Evolutionary conservation across 1,284 basidiomycete species (phyloP).

Genomic region (Cryptococcus sp.): DNA sequence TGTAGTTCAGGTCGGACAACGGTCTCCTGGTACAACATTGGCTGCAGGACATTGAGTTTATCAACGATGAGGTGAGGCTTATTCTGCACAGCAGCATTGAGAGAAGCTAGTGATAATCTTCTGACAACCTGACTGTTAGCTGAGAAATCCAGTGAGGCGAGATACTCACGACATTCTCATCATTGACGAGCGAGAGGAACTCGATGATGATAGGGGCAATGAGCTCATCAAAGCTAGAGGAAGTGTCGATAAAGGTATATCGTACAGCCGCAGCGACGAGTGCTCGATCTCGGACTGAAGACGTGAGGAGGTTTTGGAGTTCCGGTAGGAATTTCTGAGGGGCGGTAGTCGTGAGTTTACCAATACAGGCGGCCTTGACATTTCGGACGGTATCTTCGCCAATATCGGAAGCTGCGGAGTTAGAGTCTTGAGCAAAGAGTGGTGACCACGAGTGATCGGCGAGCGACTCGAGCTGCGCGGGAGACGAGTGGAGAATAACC

Average conservation of each 20-base stretch:
- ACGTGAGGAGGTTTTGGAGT: slow-evolving; percentile 57
- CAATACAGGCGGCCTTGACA: slow-evolving; percentile 92
- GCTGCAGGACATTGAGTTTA: slow-evolving; percentile 70
- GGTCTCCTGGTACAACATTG: slow-evolving; percentile 81
- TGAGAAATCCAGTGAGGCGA: neutral
- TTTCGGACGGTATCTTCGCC: slow-evolving; percentile 88
- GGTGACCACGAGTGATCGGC: slow-evolving; percentile 87
- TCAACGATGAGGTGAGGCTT: slow-evolving; percentile 88
- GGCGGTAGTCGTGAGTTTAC: slow-evolving; percentile 86
- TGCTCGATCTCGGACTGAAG: slow-evolving; percentile 63
- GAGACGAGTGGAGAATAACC: slow-evolving; percentile 86
- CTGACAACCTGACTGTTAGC: slow-evolving; percentile 64
- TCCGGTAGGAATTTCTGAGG: slow-evolving; percentile 84
- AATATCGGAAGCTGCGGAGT: slow-evolving; percentile 49
- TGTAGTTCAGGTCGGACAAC: slow-evolving; percentile 74
- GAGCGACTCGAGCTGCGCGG: slow-evolving; percentile 73
- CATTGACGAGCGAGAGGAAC: slow-evolving; percentile 82
- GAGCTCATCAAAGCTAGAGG: slow-evolving; percentile 78
- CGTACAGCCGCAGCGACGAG: slow-evolving; percentile 91
- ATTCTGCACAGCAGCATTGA: slow-evolving; percentile 91
- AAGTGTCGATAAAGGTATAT: slow-evolving; percentile 88
- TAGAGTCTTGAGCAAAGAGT: slow-evolving; percentile 66
- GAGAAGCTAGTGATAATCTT: slow-evolving; percentile 74
- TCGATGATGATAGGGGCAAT: slow-evolving; percentile 80
- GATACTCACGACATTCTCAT: slow-evolving; percentile 71